Evolutionary conservation across 2,329 filamentous ascomycete species (phyloP).

Genomic region (Aurifilum marmelostoma): DNA sequence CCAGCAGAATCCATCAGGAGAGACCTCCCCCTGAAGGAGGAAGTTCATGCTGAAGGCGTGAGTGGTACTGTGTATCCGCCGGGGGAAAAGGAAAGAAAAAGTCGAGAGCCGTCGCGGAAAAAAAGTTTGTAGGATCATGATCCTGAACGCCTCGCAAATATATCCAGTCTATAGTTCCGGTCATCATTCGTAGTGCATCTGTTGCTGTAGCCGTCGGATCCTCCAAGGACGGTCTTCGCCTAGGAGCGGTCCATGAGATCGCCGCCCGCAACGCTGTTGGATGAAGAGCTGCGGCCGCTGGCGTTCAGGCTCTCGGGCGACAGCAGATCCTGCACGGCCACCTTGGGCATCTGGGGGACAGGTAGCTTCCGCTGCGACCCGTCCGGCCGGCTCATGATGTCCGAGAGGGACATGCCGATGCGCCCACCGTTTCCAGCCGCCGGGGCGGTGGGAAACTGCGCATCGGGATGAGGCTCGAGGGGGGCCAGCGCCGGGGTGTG

Average conservation of each 20-base stretch:
- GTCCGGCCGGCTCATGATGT: slow-evolving; percentile 90
- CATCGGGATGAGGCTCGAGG: slow-evolving; percentile 60
- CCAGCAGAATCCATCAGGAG: background rate
- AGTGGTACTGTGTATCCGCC: slow-evolving; percentile 18
- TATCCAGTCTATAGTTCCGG: slow-evolving; percentile 29
- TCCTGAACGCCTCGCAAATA: slow-evolving; percentile 30
- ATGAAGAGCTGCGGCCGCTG: slow-evolving; percentile 77
- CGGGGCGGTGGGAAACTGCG: slow-evolving; percentile 43
- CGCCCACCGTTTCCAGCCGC: slow-evolving; percentile 48
- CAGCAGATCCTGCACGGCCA: slow-evolving; percentile 83
- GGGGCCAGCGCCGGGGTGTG: slow-evolving; percentile 60
- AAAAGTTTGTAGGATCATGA: slow-evolving; percentile 23
- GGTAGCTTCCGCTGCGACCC: slow-evolving; percentile 89
- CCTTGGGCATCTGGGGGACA: slow-evolving; percentile 87
- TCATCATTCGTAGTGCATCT: slow-evolving; percentile 29
- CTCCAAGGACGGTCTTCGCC: slow-evolving; percentile 36
- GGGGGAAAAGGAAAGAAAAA: slow-evolving; percentile 11
- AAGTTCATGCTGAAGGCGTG: background rate
- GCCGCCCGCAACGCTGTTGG: slow-evolving; percentile 75
- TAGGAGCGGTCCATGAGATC: slow-evolving; percentile 61
- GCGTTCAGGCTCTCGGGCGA: slow-evolving; percentile 68
- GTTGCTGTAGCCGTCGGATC: slow-evolving; percentile 7
- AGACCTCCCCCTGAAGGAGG: background rate
- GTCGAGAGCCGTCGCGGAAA: slow-evolving; percentile 21
- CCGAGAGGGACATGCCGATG: slow-evolving; percentile 79